phyloP scores from a whole-genome alignment of 164 flowering plant species.

The Amborella trichopoda region DNA sequence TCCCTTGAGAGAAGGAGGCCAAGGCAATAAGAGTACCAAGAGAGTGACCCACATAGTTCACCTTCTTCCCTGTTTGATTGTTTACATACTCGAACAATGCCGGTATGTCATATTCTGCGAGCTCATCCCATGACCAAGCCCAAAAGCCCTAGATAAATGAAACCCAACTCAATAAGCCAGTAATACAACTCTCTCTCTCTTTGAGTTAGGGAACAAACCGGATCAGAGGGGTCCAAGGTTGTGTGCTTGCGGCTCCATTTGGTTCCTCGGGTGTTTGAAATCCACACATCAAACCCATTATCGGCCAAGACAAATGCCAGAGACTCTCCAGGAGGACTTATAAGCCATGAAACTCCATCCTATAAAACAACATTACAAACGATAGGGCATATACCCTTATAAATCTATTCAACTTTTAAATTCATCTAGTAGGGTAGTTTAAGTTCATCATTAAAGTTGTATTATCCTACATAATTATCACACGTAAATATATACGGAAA shows the following conservation, averaged over 20 bases:
- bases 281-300: conserved; percentile 72
- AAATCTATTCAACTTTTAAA: neutral
- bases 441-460: neutral
- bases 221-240: conserved; percentile 27
- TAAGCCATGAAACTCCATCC: conserved; percentile 68
- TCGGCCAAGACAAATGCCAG: conserved; percentile 59
- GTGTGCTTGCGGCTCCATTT: conserved; percentile 39
- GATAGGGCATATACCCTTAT: neutral
- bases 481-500: no score
- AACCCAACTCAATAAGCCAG: no score
- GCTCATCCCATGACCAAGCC: conserved; percentile 83
- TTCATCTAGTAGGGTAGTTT: neutral
- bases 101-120: conserved; percentile 44
- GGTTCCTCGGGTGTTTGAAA: conserved; percentile 64
- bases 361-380: conserved; percentile 7
- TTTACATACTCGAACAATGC: conserved; percentile 32
- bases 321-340: conserved; percentile 39
- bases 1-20: conserved; percentile 73
- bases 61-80: conserved; percentile 43
- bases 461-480: no score
- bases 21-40: conserved; percentile 72
- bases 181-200: no score
- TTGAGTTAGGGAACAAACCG: no score
- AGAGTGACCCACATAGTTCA: conserved; percentile 67
- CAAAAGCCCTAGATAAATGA: conserved; percentile 68